Percentiles rank a stretch among this genome's conserved stretches.
These are phyloP conservation scores for Heliamphora exappendiculata DNA, from an alignment of 148 eudicot genomes.

Conservation along the genomic window DNA sequence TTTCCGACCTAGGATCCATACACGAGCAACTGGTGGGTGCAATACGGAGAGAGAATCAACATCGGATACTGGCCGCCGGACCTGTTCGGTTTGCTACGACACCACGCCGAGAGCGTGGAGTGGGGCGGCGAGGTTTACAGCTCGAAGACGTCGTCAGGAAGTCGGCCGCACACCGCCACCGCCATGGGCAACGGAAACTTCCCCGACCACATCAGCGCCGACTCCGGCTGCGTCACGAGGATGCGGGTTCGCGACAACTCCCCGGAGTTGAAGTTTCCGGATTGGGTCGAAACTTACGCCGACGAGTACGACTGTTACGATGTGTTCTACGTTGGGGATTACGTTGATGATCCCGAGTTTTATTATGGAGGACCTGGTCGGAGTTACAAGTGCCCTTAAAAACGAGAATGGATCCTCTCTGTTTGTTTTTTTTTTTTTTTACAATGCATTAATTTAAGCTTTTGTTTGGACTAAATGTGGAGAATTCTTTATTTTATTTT, in stretches of 20 bases:
- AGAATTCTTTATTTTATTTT: no score
- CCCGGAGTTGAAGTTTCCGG: constrained; percentile 28
- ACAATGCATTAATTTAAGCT: not conserved
- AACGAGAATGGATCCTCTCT: no score
- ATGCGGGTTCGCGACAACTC: constrained; percentile 31
- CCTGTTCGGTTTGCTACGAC: constrained; percentile 17
- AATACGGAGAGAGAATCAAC: constrained; percentile 28
- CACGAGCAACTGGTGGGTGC: constrained; percentile 57
- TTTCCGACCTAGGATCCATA: constrained; percentile 27
- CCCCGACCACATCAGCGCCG: constrained; percentile 6
- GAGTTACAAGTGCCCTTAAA: constrained; percentile 33
- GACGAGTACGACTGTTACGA: constrained; percentile 48
- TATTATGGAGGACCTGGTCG: constrained; percentile 66
- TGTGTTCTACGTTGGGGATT: constrained; percentile 18
- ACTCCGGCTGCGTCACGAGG: constrained; percentile 28
- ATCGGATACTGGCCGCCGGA: constrained; percentile 57
- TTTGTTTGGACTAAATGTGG: not conserved
- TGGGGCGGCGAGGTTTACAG: constrained; percentile 79
- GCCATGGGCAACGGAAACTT: constrained; percentile 50
- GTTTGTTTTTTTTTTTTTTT: not conserved
- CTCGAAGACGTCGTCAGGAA: constrained; percentile 31
- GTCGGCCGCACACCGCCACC: constrained; percentile 45
- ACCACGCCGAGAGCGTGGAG: constrained; percentile 28
- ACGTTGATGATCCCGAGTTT: constrained; percentile 53
- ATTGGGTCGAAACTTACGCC: constrained; percentile 19